phyloP scores from a whole-genome alignment of 148 eudicot genomes.

The Amaranthus hypochondriacus region DNA sequence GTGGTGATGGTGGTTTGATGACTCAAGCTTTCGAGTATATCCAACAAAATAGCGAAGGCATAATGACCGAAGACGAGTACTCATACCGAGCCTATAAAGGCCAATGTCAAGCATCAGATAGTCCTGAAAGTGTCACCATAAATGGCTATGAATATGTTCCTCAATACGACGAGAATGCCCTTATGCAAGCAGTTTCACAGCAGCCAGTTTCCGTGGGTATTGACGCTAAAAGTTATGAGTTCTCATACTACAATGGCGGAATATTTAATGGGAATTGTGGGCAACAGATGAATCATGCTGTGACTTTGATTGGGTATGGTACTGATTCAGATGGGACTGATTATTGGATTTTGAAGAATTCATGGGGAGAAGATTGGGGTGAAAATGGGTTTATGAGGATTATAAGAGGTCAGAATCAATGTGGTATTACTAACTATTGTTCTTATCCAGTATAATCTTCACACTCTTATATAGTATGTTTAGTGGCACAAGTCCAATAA shows the following conservation, averaged over 20 bases:
- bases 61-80: conserved; percentile 36
- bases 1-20: conserved; percentile 26
- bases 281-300: conserved; percentile 23
- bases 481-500: too few relatives aligned
- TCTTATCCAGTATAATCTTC: conserved; percentile 18
- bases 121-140: not conserved
- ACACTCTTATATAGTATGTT: too few relatives aligned
- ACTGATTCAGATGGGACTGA: conserved; percentile 12
- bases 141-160: conserved; percentile 23
- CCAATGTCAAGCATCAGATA: not conserved
- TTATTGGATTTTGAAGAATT: conserved; percentile 39
- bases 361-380: conserved; percentile 40
- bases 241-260: conserved; percentile 23
- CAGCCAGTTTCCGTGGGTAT: conserved; percentile 39
- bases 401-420: conserved; percentile 7
- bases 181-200: conserved; percentile 29
- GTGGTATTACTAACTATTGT: conserved; percentile 28
- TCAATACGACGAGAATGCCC: conserved; percentile 20
- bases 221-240: conserved; percentile 9
- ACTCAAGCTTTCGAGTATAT: conserved; percentile 32
- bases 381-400: conserved; percentile 35
- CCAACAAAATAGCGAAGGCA: conserved; percentile 28
- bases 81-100: conserved; percentile 29
- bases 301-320: conserved; percentile 32
- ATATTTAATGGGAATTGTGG: conserved; percentile 32